These are phyloP conservation scores for Paraconiothyrium sp. DNA, from an alignment of 2,329 filamentous ascomycete genomes.

Conservation along the genomic window DNA sequence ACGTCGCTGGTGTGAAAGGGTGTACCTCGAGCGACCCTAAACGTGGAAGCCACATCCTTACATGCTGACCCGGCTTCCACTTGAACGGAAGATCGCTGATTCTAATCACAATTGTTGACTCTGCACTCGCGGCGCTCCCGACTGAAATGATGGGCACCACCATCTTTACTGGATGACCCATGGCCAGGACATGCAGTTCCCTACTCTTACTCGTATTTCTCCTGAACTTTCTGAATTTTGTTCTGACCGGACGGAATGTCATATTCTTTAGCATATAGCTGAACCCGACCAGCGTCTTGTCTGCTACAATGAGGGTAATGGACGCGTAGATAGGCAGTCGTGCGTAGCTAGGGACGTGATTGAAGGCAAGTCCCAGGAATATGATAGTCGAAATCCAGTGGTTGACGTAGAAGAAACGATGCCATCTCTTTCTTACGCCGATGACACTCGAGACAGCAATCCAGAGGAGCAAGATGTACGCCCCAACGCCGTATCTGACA, in stretches of 20 bases:
- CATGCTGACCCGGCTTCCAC: conserved; percentile 43
- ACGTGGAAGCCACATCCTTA: conserved; percentile 37
- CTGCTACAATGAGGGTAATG: conserved; percentile 25
- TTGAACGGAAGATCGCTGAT: conserved; percentile 34
- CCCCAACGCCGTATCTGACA: conserved; percentile 35
- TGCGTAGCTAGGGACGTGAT: conserved; percentile 39
- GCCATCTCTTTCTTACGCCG: conserved; percentile 35
- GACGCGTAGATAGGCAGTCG: conserved; percentile 32
- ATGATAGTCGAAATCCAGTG: conserved; percentile 35
- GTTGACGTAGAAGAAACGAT: conserved; percentile 38
- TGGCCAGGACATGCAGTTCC: conserved; percentile 24
- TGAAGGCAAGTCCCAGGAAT: conserved; percentile 32
- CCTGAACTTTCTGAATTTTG: conserved; percentile 4
- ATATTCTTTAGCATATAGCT: conserved; percentile 32
- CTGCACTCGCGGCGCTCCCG: conserved; percentile 10
- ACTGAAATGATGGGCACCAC: conserved; percentile 23
- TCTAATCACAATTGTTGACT: conserved; percentile 32
- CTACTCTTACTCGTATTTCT: conserved; percentile 10
- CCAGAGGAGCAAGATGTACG: conserved; percentile 37
- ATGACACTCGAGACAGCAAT: conserved; percentile 35
- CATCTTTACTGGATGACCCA: conserved; percentile 39
- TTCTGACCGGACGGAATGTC: conserved; percentile 23
- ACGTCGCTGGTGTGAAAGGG: conserved; percentile 44
- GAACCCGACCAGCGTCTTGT: conserved; percentile 22
- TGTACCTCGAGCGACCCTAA: conserved; percentile 37